Base-by-base conservation (phyloP, 2,329 filamentous ascomycete genomes). In the Penicillium occitanis region DNA sequence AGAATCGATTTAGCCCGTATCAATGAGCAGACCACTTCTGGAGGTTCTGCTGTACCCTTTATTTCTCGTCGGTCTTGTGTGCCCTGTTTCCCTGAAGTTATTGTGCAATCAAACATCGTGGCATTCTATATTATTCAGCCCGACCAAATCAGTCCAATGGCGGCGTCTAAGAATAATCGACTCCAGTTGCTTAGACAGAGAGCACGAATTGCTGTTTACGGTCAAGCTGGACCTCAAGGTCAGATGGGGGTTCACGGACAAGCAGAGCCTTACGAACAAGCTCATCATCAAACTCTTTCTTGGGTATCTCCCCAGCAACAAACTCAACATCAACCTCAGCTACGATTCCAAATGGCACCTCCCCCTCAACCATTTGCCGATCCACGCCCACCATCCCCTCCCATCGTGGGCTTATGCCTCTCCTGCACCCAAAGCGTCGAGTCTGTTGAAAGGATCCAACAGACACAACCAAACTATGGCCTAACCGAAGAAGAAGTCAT, bases 321-420 rank as follows among this genome's bases (percentile, higher is more conserved):
- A 22, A 13, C 13, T 30, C 25, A 30, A n/a, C 7, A 33, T 3
- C 48, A 30, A 33, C 30, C 25, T 8, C 30, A 7, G 14, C 30
- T 11, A 2, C 30, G 10, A 14, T 14, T 14, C 14, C 51, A 55
- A 19, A 19, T 11, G 14, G 10, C 28, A 19, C 51, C 28, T 33
- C 17, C 17, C 7, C 7, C 28, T 22, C 51, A 37, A 22, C 30
- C 30, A n/a, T 37, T 37, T 2, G 5, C 30, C 19, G 5, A 7
- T 4, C n/a, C 46, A 6, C 5, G 22, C 17, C 1, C 11, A 1
- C 33, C 22, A 5, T 46, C 25, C 7, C 28, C n/a, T 14, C 19
- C 17, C 4, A 53, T 66, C 7, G 19, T 28, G n/a, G 64, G 64
- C 14, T 17, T 66, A 22, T 66, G 64, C 57, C 40, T 30, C 1